Evolutionary conservation across 805 yeast genomes (phyloP).

Genomic region (Zygotorulaspora chibaensis): DNA sequence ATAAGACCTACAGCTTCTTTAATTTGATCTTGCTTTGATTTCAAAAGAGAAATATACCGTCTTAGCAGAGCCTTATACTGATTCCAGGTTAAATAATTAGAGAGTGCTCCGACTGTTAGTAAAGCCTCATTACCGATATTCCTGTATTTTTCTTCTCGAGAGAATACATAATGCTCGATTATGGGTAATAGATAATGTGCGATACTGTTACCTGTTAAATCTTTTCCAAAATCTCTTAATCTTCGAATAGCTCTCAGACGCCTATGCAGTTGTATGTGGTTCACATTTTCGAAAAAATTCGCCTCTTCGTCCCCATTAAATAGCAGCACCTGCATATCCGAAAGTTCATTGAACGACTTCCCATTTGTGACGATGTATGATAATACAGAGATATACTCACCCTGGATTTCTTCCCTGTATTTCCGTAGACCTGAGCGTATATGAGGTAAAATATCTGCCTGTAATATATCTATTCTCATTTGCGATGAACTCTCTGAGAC

Average conservation of each 20-base stretch:
- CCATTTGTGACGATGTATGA: slow-evolving; percentile 55
- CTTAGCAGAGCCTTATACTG: slow-evolving; percentile 73
- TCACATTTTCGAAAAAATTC: slow-evolving; percentile 69
- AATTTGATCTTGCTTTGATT: slow-evolving; percentile 45
- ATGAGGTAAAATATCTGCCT: slow-evolving; percentile 56
- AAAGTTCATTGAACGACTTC: slow-evolving; percentile 45
- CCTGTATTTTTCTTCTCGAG: slow-evolving; percentile 53
- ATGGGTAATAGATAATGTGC: slow-evolving; percentile 82
- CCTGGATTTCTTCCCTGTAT: slow-evolving; percentile 55
- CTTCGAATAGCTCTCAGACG: slow-evolving; percentile 79
- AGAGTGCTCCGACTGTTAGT: slow-evolving; percentile 54
- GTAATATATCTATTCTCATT: slow-evolving; percentile 39
- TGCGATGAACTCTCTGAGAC: slow-evolving; percentile 27
- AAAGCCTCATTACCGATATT: slow-evolving; percentile 65
- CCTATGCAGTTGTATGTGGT: slow-evolving; percentile 80
- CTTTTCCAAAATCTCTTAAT: slow-evolving; percentile 45
- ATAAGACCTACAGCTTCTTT: slow-evolving; percentile 57
- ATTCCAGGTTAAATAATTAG: slow-evolving; percentile 62
- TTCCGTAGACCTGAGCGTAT: slow-evolving; percentile 64
- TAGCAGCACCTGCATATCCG: slow-evolving; percentile 62
- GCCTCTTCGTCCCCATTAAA: slow-evolving; percentile 75
- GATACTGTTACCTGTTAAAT: slow-evolving; percentile 53
- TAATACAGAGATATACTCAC: slow-evolving; percentile 65
- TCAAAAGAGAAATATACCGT: slow-evolving; percentile 55
- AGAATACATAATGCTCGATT: slow-evolving; percentile 70